Base-by-base conservation (phyloP, 2,329 filamentous ascomycete species). In the Aspergillus pseudonomiae region DNA sequence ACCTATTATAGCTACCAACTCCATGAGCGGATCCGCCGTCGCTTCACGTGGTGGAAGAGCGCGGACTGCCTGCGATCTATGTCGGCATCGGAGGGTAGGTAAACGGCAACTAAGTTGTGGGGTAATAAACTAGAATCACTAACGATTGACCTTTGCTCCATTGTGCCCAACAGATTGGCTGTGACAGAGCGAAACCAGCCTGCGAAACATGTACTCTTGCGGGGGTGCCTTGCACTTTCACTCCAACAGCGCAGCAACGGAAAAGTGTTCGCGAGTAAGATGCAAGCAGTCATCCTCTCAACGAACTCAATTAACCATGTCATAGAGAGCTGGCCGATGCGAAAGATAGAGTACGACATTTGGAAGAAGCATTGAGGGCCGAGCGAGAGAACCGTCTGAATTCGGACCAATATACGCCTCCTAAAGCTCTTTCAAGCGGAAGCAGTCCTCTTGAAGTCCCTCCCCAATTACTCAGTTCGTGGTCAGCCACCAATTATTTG, bases 181-280 rank as follows among this genome's bases (percentile, higher is more conserved):
- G 71, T 60, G 69, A 73, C 52, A 64, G 61, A 48, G 68, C 56
- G 4, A 65, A 69, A 21, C 71, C 71, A 24, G 64, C 66, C 30
- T 73, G 71, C 21, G 71, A 73, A 24, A 70, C 66, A 9, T 73
- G 71, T 50, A 57, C 61, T 30, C 41, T 71, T 28, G 68, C 65
- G 16, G 62, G 67, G 1, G 56, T 69, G 1, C 65, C 62, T 14
- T 73, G 71, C 59, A 65, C 61, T 4, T 71, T 73, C 26, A 68
- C 70, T 9, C 65, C 60, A 14, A 24, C 61, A 21, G 57, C 52
- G 9, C 63, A 62, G 34, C 48, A 59, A 26, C 67, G 65, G 14
- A 71, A 67, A 62, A 65, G 62, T 16, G 55, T 66, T n/a, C 64
- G 65, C 26, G 60, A 70, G 70, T 73, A 63, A 67, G 69, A 46